Conservation (phyloP, 139 green algal species). For the Dunaliella sp. region DNA sequence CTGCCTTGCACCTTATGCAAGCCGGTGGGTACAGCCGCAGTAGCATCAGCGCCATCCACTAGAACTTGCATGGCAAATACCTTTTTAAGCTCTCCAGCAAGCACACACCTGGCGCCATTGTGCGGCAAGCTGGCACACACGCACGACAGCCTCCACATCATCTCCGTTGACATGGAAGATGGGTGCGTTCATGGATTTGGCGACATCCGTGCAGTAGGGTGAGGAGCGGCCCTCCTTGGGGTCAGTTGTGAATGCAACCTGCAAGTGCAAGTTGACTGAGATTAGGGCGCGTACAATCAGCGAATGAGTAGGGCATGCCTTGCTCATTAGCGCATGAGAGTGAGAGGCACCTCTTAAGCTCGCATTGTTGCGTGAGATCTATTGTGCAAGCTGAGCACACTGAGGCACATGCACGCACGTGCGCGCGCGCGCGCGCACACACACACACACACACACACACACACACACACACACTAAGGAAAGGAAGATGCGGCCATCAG, state of each 20-base stretch:
- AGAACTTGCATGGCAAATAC: background rate
- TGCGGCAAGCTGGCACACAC: slow-evolving; percentile 87
- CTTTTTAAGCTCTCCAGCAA: background rate
- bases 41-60: background rate
- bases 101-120: slow-evolving; percentile 81
- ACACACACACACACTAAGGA: no score
- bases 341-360: no score
- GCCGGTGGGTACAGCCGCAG: no score
- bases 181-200: slow-evolving; percentile 88
- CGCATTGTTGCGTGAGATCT: no score
- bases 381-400: no score
- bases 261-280: slow-evolving; percentile 9
- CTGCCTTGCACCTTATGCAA: no score
- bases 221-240: slow-evolving; percentile 78
- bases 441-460: no score
- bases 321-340: no score
- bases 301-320: background rate
- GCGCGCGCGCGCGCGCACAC: no score
- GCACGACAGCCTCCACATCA: slow-evolving; percentile 90
- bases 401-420: no score
- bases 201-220: slow-evolving; percentile 96
- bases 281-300: background rate
- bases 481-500: no score
- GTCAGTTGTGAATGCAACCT: slow-evolving; percentile 98
- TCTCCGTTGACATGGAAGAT: slow-evolving; percentile 99